Conservation (phyloP, 352 stramenopile genomes). For the Elongisporangium senticosum region DNA sequence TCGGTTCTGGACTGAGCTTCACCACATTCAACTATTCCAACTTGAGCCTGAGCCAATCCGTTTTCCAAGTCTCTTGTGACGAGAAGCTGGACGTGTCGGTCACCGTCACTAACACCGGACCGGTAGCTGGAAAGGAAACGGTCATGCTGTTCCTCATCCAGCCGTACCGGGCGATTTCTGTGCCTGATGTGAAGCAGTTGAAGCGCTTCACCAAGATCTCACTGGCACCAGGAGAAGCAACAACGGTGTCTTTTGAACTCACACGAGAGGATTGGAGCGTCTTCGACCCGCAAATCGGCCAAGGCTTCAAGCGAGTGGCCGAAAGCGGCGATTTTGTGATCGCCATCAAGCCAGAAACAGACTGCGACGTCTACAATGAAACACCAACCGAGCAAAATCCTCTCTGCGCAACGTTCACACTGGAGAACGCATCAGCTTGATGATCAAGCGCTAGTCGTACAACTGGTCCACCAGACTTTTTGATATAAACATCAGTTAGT, state of each 20-base stretch:
- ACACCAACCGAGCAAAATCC: conserved; percentile 15
- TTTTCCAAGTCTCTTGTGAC: background rate
- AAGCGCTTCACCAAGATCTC: conserved; percentile 76
- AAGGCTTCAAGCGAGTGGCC: conserved; percentile 50
- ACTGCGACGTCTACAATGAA: conserved; percentile 64
- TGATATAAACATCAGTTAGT: background rate
- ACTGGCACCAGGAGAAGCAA: conserved; percentile 31
- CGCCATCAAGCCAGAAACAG: conserved; percentile 58
- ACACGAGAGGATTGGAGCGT: conserved; percentile 55
- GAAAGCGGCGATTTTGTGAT: conserved; percentile 69
- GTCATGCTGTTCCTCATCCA: conserved; percentile 78
- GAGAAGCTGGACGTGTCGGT: conserved; percentile 38
- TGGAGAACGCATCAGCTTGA: conserved; percentile 25
- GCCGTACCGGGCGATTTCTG: conserved; percentile 46
- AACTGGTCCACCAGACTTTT: background rate
- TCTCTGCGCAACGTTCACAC: conserved; percentile 42
- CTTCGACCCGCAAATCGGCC: conserved; percentile 52
- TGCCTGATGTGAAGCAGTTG: conserved; percentile 79
- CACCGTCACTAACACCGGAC: conserved; percentile 69
- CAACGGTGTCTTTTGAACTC: conserved; percentile 37
- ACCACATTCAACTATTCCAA: conserved; percentile 54
- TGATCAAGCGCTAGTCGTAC: conserved; percentile 11
- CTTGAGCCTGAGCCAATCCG: conserved; percentile 23
- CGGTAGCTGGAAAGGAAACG: conserved; percentile 51
- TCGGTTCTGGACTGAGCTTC: conserved; percentile 65